These are phyloP conservation scores for Saccharomycodes ludwigii DNA, from an alignment of 805 yeast species.

Conservation along the genomic window DNA sequence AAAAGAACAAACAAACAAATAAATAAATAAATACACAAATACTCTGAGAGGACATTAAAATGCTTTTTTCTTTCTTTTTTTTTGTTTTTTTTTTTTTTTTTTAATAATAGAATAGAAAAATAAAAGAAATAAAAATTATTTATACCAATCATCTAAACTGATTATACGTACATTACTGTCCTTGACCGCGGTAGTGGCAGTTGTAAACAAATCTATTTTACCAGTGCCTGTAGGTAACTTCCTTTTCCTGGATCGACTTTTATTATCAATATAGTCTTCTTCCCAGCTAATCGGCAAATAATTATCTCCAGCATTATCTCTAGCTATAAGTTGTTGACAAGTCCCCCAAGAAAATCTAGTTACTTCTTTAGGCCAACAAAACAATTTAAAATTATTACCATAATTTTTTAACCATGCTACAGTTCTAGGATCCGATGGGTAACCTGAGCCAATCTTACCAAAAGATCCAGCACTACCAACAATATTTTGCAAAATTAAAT, in stretches of 20 bases:
- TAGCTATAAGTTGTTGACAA: conserved; percentile 55
- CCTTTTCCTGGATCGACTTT: too few relatives aligned
- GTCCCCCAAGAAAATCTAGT: conserved; percentile 93
- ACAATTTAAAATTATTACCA: conserved; percentile 50
- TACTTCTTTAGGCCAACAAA: conserved; percentile 74
- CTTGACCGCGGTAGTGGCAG: neutral
- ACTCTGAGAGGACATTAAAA: too few relatives aligned
- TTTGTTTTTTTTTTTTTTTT: conserved; percentile 3
- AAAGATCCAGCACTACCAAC: conserved; percentile 21
- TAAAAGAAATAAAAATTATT: too few relatives aligned
- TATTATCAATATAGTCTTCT: conserved; percentile 29
- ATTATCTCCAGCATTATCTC: conserved; percentile 23
- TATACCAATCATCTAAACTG: neutral
- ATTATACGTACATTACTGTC: neutral
- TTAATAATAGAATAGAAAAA: neutral
- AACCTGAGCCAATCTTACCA: conserved; percentile 62
- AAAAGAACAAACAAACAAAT: too few relatives aligned
- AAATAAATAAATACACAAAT: too few relatives aligned
- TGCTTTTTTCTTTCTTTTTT: neutral
- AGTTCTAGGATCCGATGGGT: conserved; percentile 88
- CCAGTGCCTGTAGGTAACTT: too few relatives aligned
- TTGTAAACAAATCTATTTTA: too few relatives aligned
- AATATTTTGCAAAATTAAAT: conserved; percentile 34
- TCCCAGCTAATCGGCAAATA: conserved; percentile 51
- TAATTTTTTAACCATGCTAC: conserved; percentile 53